Conservation (phyloP, 495 filamentous ascomycete species). For the Bombardia bombarda region DNA sequence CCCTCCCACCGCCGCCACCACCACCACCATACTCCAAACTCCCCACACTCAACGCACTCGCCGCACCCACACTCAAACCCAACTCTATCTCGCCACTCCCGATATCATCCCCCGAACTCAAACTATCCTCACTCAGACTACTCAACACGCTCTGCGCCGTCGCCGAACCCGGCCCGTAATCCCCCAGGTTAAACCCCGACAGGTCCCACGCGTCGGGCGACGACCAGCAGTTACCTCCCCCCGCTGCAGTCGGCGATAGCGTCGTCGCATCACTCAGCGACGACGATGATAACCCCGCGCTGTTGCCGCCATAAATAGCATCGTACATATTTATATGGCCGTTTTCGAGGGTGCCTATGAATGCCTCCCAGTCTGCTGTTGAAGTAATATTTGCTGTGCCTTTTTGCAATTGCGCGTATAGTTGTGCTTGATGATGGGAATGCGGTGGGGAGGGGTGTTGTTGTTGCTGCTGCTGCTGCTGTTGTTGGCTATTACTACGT, state of each 20-base stretch:
- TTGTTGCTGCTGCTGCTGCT: constrained; percentile 15
- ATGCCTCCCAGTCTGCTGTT: constrained; percentile 68
- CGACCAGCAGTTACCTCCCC: too few relatives aligned
- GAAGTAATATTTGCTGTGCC: constrained; percentile 24
- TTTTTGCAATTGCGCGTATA: constrained; percentile 22
- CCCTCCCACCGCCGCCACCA: too few relatives aligned
- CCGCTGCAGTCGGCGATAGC: constrained; percentile 22
- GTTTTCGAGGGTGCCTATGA: constrained; percentile 68
- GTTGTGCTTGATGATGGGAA: constrained; percentile 8
- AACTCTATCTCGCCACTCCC: constrained; percentile 25
- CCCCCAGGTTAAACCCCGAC: constrained; percentile 36
- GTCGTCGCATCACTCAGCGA: constrained; percentile 26
- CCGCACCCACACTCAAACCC: too few relatives aligned
- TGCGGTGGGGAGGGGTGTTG: background rate
- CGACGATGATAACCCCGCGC: constrained; percentile 35
- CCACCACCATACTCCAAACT: constrained; percentile 22
- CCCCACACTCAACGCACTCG: constrained; percentile 24
- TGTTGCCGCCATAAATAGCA: constrained; percentile 70
- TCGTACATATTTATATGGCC: constrained; percentile 76
- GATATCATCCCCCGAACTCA: constrained; percentile 49
- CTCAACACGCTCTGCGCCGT: constrained; percentile 62
- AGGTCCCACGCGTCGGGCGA: constrained; percentile 50
- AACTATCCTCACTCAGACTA: constrained; percentile 70
- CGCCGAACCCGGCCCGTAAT: constrained; percentile 29
- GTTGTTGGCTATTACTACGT: constrained; percentile 24